A percentile compares a stretch with the other conserved stretches of the same genome.
phyloP scores from a whole-genome alignment of 106 monocot genomes.

The Acanthochlamys bracteata region DNA sequence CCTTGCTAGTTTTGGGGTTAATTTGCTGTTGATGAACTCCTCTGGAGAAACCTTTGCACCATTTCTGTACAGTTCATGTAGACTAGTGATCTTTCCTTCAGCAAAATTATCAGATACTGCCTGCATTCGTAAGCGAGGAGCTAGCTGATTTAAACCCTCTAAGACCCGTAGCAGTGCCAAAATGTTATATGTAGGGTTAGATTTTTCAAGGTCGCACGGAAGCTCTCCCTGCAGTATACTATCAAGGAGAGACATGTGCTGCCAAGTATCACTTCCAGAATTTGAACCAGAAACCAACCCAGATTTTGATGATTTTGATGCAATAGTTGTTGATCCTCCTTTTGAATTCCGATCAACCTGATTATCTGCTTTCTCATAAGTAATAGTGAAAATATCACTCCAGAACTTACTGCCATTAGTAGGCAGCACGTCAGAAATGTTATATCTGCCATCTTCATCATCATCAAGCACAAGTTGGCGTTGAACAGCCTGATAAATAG shows the following conservation, averaged over 20 bases:
- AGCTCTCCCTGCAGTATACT: conserved; percentile 93
- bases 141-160: conserved; percentile 80
- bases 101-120: conserved; percentile 70
- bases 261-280: conserved; percentile 25
- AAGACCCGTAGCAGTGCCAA: conserved; percentile 82
- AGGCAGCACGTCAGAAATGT: conserved; percentile 34
- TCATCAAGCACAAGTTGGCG: conserved; percentile 78
- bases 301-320: conserved; percentile 35
- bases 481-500: conserved; percentile 94
- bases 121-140: conserved; percentile 76
- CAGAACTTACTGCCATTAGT: conserved; percentile 74
- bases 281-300: conserved; percentile 36
- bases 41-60: conserved; percentile 51
- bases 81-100: conserved; percentile 45
- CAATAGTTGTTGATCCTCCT: conserved; percentile 31
- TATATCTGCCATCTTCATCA: conserved; percentile 59
- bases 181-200: conserved; percentile 75
- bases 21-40: conserved; percentile 76
- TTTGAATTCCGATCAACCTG: conserved; percentile 36
- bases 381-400: conserved; percentile 93
- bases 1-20: conserved; percentile 88
- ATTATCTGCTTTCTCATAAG: conserved; percentile 81
- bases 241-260: conserved; percentile 76
- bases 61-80: conserved; percentile 44
- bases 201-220: conserved; percentile 92